These are phyloP conservation scores for Backusella liffmaniae DNA, from an alignment of 192 early-diverging fungal species.

Conservation along the genomic window DNA sequence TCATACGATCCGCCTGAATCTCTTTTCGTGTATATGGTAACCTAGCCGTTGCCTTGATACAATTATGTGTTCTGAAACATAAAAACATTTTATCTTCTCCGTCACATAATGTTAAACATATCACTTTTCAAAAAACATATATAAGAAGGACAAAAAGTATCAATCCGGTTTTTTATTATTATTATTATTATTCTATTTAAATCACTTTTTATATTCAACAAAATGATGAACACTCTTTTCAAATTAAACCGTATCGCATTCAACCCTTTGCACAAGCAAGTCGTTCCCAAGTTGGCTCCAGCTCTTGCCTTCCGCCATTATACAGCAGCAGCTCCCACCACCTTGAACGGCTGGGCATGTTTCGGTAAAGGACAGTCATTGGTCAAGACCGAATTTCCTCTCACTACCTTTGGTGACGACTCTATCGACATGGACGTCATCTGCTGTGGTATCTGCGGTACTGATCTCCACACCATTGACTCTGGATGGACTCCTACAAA, in stretches of 20 bases:
- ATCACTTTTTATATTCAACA: neutral
- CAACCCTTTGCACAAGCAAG: neutral
- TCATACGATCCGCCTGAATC: neutral
- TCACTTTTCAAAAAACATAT: neutral
- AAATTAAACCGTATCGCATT: neutral
- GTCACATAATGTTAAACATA: neutral
- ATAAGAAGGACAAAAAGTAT: neutral
- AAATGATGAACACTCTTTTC: neutral
- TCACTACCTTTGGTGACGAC: conserved; percentile 21
- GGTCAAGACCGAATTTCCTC: neutral
- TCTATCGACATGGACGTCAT: conserved; percentile 41
- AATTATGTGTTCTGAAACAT: neutral
- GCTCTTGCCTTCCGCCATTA: neutral
- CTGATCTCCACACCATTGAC: conserved; percentile 66
- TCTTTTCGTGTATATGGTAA: neutral
- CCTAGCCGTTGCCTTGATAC: neutral
- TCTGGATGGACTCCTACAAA: conserved; percentile 49
- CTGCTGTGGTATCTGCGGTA: conserved; percentile 71
- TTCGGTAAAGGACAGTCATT: conserved; percentile 5
- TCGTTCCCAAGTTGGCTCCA: neutral
- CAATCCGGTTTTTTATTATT: neutral
- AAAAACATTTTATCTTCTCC: neutral
- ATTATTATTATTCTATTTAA: neutral
- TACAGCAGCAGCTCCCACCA: neutral
- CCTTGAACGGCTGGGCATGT: neutral